Conservation (phyloP, 1,284 basidiomycete genomes). For the Albatrellus sp. region DNA sequence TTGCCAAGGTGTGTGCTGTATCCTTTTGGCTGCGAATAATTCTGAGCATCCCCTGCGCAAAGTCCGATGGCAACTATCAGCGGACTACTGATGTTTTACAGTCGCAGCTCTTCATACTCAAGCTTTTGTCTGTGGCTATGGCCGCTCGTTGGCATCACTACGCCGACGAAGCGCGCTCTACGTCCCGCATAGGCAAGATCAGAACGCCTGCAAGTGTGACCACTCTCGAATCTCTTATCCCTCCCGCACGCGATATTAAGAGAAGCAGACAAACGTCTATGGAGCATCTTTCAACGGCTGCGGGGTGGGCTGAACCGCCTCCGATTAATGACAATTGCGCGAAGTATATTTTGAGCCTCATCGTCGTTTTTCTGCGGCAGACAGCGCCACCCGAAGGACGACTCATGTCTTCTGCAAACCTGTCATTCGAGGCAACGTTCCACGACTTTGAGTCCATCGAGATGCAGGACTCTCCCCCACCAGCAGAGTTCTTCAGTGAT, state of each 20-base stretch:
- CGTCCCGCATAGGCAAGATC: constrained; percentile 28
- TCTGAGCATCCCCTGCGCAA: constrained; percentile 23
- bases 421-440: constrained; percentile 54
- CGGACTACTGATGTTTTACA: constrained; percentile 68
- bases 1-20: constrained; percentile 52
- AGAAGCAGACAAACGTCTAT: constrained; percentile 22
- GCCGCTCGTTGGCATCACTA: constrained; percentile 61
- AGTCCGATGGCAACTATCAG: constrained; percentile 33
- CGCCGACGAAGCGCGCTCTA: constrained; percentile 24
- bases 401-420: constrained; percentile 48
- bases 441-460: constrained; percentile 57
- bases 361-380: constrained; percentile 74
- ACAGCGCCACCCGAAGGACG: constrained; percentile 47
- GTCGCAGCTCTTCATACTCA: constrained; percentile 82
- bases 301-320: constrained; percentile 54
- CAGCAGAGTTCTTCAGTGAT: constrained; percentile 11
- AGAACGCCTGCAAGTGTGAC: constrained; percentile 16
- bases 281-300: constrained; percentile 26
- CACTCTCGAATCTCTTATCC: constrained; percentile 22
- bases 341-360: constrained; percentile 74
- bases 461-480: constrained; percentile 21
- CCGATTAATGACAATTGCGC: constrained; percentile 80
- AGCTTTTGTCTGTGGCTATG: constrained; percentile 71
- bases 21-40: not conserved
- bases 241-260: constrained; percentile 11